Conservation (phyloP, 2,329 filamentous ascomycete species). For the Hyphodiscus sp. region DNA sequence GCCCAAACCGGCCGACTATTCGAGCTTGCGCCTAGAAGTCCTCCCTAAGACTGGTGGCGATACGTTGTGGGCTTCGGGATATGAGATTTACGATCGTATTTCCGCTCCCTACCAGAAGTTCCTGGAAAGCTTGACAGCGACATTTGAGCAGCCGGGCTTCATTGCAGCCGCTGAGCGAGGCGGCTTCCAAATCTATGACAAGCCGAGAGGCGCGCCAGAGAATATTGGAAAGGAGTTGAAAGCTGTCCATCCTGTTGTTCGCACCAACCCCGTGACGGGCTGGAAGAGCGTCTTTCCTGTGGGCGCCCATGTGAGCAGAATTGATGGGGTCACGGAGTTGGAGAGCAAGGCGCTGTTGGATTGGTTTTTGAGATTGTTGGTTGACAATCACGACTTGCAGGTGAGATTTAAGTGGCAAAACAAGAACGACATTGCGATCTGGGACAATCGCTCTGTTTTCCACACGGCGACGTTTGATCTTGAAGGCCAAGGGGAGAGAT, state of each 20-base stretch:
- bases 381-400: constrained; percentile 51
- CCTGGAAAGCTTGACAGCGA: constrained; percentile 52
- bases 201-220: constrained; percentile 41
- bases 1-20: constrained; percentile 55
- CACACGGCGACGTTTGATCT: constrained; percentile 51
- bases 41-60: constrained; percentile 50
- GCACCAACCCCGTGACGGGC: constrained; percentile 50
- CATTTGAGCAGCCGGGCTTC: constrained; percentile 45
- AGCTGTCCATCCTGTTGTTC: constrained; percentile 47
- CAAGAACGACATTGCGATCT: constrained; percentile 40
- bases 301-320: constrained; percentile 42
- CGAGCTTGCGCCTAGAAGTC: constrained; percentile 48
- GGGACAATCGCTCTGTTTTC: constrained; percentile 50
- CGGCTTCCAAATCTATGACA: constrained; percentile 39
- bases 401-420: constrained; percentile 35
- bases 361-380: constrained; percentile 45
- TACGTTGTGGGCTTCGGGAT: constrained; percentile 61
- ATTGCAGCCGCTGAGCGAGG: constrained; percentile 38
- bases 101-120: constrained; percentile 49
- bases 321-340: constrained; percentile 43
- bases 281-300: constrained; percentile 51
- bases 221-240: constrained; percentile 43
- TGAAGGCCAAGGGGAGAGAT: constrained; percentile 39
- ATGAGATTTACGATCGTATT: constrained; percentile 60
- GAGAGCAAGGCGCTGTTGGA: constrained; percentile 43